Evolutionary conservation across 2,329 filamentous ascomycete species (phyloP).

Genomic region (Peltaster fructicola): DNA sequence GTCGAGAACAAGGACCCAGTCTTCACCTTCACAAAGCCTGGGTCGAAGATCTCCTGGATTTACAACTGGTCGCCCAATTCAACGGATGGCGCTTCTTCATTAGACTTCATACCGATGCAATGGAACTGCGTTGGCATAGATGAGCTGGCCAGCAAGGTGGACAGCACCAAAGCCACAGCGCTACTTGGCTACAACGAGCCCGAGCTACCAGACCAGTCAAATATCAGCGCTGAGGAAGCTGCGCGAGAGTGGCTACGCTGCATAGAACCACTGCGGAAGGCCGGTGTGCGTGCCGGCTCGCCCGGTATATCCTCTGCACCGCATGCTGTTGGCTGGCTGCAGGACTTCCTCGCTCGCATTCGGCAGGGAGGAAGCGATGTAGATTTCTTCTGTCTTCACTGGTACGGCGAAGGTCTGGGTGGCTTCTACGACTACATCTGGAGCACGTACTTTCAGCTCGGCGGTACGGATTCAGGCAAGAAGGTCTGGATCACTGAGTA

Average conservation of each 20-base stretch:
- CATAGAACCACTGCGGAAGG: conserved; percentile 15
- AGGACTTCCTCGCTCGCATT: conserved; percentile 12
- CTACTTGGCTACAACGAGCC: conserved; percentile 18
- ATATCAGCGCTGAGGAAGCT: conserved; percentile 13
- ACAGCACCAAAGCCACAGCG: conserved; percentile 3
- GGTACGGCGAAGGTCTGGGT: conserved; percentile 15
- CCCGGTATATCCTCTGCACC: conserved; percentile 16
- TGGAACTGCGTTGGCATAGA: conserved; percentile 16
- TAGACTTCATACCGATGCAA: conserved; percentile 18
- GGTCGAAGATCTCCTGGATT: conserved; percentile 17
- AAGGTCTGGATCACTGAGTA: conserved; percentile 19
- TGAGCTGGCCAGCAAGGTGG: conserved; percentile 10
- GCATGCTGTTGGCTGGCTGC: conserved; percentile 12
- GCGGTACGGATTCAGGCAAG: conserved; percentile 9
- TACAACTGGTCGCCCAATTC: conserved; percentile 18
- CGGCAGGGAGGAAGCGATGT: conserved; percentile 12
- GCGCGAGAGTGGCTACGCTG: conserved; percentile 12
- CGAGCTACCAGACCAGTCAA: conserved; percentile 16
- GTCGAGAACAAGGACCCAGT: conserved; percentile 15
- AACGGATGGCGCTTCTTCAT: conserved; percentile 9
- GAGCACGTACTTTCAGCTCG: conserved; percentile 13
- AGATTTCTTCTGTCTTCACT: conserved; percentile 17
- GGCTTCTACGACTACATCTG: conserved; percentile 19
- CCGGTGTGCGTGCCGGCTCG: conserved; percentile 11
- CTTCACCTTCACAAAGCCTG: conserved; percentile 16